Evolutionary conservation across 2,329 filamentous ascomycete species (phyloP), one percentile per base, ranked within the genome.

Genomic region (Grosmannia serpens): DNA sequence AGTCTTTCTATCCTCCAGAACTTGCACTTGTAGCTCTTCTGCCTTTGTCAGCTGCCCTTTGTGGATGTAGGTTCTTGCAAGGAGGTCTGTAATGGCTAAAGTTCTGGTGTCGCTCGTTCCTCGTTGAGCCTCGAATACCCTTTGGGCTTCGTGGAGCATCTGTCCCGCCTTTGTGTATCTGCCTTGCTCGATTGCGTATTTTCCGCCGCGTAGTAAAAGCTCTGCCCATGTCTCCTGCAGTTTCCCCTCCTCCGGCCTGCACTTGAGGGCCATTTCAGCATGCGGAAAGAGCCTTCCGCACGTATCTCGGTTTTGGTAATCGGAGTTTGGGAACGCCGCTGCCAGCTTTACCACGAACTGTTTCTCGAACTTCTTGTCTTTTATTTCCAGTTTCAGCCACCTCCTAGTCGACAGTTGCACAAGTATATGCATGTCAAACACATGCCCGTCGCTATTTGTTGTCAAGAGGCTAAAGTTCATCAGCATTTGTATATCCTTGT

Each of bases 41-140:
- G 63, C 62, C 38, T 64, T 60, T 11, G 54, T 51, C 33, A 60
- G 60, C 27, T 15, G 49, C 13, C 49, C 49, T 31, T 52, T 26
- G 13, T 52, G 6, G 17, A 9, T 5, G n/a, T 52, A 52, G 1
- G 29, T 35, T 20, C 2, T 4, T 10, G 51, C 31, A 2, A 47
- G 44, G 52, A 41, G 44, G 44, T 15, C 8, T 10, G 24, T 49
- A 15, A 5, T 26, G 1, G 8, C 7, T 6, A 27, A 13, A 17
- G 46, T 49, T 49, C 1, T 11, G 10, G 13, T 22, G 11, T 27
- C 22, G 26, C 26, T 15, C 3, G 26, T 24, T n/a, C 46, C 46
- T 26, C n/a, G 46, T 27, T 8, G 46, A 24, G 22, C 24, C 24
- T 49, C 22, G 2, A 10, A 27, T 4, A 22, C 11, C 24, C 46